Evolutionary conservation across 179 eudicot genomes (phyloP).

Genomic region (Silene noctiflora): DNA sequence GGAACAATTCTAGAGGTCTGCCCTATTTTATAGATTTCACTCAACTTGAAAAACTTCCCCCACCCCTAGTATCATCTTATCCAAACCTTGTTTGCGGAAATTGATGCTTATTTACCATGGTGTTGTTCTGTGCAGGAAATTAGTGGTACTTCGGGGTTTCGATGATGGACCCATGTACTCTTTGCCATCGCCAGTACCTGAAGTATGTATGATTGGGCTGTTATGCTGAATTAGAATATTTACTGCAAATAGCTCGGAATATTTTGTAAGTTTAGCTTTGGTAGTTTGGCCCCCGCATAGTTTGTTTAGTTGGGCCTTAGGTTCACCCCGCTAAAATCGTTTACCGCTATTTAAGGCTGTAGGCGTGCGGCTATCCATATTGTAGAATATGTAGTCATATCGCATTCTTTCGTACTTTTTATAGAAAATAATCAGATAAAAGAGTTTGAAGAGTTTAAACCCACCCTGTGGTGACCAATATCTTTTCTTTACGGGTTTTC

Average conservation of each 20-base stretch:
- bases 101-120: background rate
- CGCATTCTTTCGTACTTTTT: background rate
- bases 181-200: background rate
- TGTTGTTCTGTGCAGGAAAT: conserved; percentile 1
- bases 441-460: background rate
- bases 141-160: background rate
- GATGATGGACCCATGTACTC: background rate
- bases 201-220: background rate
- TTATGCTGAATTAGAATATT: background rate
- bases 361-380: background rate
- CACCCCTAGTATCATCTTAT: too few relatives aligned
- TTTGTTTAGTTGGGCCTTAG: background rate
- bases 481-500: background rate
- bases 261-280: conserved; percentile 19
- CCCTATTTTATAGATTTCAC: background rate
- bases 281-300: background rate
- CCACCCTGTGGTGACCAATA: background rate
- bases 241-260: background rate
- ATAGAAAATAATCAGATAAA: background rate
- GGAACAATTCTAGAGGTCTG: conserved; percentile 14
- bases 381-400: conserved; percentile 1
- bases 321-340: background rate
- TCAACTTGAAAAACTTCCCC: background rate
- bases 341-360: background rate
- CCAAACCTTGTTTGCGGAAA: background rate